Conservation (phyloP, 2,329 filamentous ascomycete species). For the Aspergillus tamarii region DNA sequence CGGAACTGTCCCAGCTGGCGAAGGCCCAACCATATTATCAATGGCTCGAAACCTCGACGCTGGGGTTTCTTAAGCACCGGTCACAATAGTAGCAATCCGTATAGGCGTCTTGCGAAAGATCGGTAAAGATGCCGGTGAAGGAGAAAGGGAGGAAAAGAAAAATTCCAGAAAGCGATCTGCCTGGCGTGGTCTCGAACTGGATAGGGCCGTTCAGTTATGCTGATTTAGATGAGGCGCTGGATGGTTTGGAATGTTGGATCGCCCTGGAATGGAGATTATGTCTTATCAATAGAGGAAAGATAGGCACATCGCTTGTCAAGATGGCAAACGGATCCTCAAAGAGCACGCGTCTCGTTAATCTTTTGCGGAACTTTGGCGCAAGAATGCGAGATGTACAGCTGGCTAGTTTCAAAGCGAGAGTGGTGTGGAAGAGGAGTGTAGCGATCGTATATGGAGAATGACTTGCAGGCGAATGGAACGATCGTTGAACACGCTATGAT, state of each 20-base stretch:
- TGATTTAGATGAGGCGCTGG: background rate
- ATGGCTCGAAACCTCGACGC: slow-evolving; percentile 16
- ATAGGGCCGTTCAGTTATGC: background rate
- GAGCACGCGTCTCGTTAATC: background rate
- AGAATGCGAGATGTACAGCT: slow-evolving; percentile 5
- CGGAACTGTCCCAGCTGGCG: slow-evolving; percentile 48
- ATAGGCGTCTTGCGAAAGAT: background rate
- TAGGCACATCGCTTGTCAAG: slow-evolving; percentile 17
- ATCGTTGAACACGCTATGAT: background rate
- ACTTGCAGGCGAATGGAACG: background rate
- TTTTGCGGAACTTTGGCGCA: background rate
- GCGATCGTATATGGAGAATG: background rate
- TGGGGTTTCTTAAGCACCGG: slow-evolving; percentile 1
- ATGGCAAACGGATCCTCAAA: slow-evolving; percentile 4
- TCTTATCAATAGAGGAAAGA: slow-evolving; percentile 15
- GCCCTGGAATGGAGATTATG: slow-evolving; percentile 12
- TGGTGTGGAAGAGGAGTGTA: slow-evolving; percentile 6
- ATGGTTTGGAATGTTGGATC: slow-evolving; percentile 16
- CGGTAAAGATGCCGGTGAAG: background rate
- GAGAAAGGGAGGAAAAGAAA: background rate
- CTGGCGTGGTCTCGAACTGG: background rate
- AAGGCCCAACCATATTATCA: slow-evolving; percentile 43
- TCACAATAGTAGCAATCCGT: background rate
- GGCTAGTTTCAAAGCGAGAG: slow-evolving; percentile 13
- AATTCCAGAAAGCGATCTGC: background rate